Evolutionary conservation across 768 basidiomycete species (phyloP).

Genomic region (Leccinum subgranulosum): DNA sequence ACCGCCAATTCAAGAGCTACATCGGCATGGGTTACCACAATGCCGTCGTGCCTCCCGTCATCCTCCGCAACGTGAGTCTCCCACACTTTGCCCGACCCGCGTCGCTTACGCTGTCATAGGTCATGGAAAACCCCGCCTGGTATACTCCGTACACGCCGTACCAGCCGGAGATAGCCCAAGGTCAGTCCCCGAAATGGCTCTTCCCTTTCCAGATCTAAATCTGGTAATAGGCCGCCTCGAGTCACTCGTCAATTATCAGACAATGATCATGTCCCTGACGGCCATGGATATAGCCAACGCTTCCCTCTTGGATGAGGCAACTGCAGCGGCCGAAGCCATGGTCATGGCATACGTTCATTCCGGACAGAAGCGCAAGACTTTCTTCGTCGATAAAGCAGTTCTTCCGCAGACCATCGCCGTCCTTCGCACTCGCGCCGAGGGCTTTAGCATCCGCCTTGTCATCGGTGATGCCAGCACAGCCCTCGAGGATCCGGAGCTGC

Average conservation of each 20-base stretch:
- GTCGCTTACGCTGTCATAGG: constrained; percentile 36
- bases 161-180: constrained; percentile 98
- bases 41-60: constrained; percentile 93
- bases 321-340: constrained; percentile 96
- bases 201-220: constrained; percentile 10
- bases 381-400: constrained; percentile 82
- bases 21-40: constrained; percentile 99
- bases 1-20: constrained; percentile 85
- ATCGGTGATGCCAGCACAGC: constrained; percentile 57
- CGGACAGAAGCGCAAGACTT: constrained; percentile 72
- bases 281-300: constrained; percentile 96
- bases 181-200: constrained; percentile 37
- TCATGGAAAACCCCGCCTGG: constrained; percentile 96
- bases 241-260: constrained; percentile 95
- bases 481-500: constrained; percentile 50
- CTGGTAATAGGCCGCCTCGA: constrained; percentile 77
- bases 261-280: constrained; percentile 93
- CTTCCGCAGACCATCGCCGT: constrained; percentile 89
- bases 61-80: constrained; percentile 77
- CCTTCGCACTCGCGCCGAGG: constrained; percentile 85
- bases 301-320: constrained; percentile 91
- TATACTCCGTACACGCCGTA: constrained; percentile 97
- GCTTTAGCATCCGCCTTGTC: constrained; percentile 84
- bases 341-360: constrained; percentile 80
- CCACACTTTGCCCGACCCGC: not conserved